Base-by-base conservation (phyloP, 2,329 filamentous ascomycete species). In the Akanthomyces muscarius region DNA sequence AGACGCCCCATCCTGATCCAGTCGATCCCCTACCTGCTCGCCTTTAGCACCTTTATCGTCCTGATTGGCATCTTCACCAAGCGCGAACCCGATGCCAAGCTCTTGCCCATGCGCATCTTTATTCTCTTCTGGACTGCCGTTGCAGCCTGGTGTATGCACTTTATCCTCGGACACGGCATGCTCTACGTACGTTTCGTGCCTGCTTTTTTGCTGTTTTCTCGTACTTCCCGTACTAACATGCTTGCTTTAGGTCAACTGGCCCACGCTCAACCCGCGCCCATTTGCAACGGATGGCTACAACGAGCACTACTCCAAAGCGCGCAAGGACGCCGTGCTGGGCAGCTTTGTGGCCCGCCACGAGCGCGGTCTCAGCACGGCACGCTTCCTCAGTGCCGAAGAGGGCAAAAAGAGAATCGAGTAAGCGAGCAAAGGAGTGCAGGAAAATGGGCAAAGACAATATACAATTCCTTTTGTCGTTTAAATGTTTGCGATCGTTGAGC, bases 351-450 rank as follows among this genome's bases (percentile, higher is more conserved):
- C 84, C 33, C 80, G 81, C 54, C 92, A 96, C 72, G 91, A 96
- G 76, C 83, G 93, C 18, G 92, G 92, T 3, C 84, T 91, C 66
- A 97, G 92, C 77, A 91, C 90, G 67, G 89, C 89, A 50, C 83
- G 91, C 65, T 88, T 96, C 69, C 84, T 91, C 38, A 95, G 89
- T 69, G 86, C 96, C 61, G 95, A 99, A 75, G 95, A 99, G 77
- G 95, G 95, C 60, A 99, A 99, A 84, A 99, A 97, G 85, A 91
- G 95, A 74, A 96, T 96, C 72, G 95, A 99, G 74, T 93, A 84
- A 69, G 33, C 33, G 33, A 63, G 21, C 41, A 23, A 61, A 25
- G 42, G 14, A 47, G 54, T 41, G 14, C 14, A 16, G 13, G 57
- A 14, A 55, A 53, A 70, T 28, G n/a, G 30, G 18, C 57, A 61